These are phyloP conservation scores for Gaultheria prostrata DNA, from an alignment of 148 eudicot species.

Conservation along the genomic window DNA sequence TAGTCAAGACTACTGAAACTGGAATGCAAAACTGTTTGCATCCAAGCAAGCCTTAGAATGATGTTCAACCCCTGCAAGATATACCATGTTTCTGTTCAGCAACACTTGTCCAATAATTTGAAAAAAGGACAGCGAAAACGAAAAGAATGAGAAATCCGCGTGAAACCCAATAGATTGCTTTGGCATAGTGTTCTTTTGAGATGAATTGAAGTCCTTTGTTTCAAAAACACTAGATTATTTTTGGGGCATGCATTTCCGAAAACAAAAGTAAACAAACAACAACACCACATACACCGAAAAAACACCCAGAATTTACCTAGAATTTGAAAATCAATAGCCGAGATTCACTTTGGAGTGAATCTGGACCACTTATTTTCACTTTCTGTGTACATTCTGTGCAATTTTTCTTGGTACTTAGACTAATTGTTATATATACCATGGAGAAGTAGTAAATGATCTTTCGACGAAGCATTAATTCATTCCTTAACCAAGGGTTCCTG, in stretches of 20 bases:
- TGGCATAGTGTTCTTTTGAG: not conserved
- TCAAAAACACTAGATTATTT: not conserved
- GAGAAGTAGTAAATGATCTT: constrained; percentile 83
- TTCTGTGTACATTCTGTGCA: too few relatives aligned
- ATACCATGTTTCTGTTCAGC: not conserved
- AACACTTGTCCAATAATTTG: not conserved
- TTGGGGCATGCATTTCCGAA: not conserved
- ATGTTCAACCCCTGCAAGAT: constrained; percentile 77
- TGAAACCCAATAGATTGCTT: not conserved
- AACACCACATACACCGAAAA: too few relatives aligned
- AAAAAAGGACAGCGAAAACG: not conserved
- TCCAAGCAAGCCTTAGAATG: constrained; percentile 85
- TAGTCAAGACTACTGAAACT: constrained; percentile 74
- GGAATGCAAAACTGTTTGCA: constrained; percentile 80
- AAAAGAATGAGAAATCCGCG: not conserved
- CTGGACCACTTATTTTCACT: too few relatives aligned
- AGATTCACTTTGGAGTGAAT: too few relatives aligned
- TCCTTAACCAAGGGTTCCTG: constrained; percentile 93
- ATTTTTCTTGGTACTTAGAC: too few relatives aligned
- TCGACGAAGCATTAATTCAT: constrained; percentile 74
- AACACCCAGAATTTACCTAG: too few relatives aligned
- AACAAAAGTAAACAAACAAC: not conserved
- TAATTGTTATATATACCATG: constrained; percentile 81
- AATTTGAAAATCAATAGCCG: too few relatives aligned
- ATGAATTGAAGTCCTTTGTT: not conserved